Conservation (phyloP, 2,329 filamentous ascomycete genomes). For the Bertia moriformis region DNA sequence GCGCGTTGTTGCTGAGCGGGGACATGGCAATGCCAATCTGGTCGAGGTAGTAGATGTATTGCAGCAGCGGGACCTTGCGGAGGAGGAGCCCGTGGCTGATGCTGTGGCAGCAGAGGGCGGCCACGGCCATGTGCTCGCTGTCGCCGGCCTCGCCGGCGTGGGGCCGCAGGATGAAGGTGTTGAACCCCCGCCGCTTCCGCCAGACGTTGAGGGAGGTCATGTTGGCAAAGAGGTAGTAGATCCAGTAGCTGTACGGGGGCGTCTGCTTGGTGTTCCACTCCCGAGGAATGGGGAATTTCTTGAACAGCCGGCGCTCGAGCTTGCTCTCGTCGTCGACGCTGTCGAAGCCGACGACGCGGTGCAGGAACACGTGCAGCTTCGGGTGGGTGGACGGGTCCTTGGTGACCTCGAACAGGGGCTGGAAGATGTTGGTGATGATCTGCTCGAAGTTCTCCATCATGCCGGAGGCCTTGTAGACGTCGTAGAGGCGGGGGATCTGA, state of each 20-base stretch:
- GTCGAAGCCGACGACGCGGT: conserved; percentile 91
- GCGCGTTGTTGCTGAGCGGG: conserved; percentile 87
- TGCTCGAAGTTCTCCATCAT: conserved; percentile 84
- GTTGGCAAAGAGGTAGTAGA: conserved; percentile 93
- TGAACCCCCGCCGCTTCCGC: conserved; percentile 83
- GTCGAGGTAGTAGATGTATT: conserved; percentile 95
- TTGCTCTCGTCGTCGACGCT: conserved; percentile 98
- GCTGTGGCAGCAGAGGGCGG: conserved; percentile 82
- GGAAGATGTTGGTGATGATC: conserved; percentile 79
- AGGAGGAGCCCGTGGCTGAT: conserved; percentile 90
- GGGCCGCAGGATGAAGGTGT: conserved; percentile 81
- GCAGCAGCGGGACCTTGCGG: conserved; percentile 82
- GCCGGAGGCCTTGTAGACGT: conserved; percentile 81
- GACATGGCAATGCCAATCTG: conserved; percentile 99
- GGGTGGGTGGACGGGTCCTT: conserved; percentile 73
- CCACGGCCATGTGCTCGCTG: conserved; percentile 86
- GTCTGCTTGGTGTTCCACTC: conserved; percentile 88
- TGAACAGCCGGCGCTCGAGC: conserved; percentile 80
- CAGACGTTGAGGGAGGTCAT: conserved; percentile 83
- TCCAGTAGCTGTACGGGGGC: conserved; percentile 97
- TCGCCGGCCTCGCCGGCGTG: conserved; percentile 96
- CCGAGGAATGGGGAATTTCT: conserved; percentile 82
- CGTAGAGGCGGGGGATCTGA: conserved; percentile 84
- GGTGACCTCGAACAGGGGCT: conserved; percentile 87
- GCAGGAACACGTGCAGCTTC: conserved; percentile 86